Conservation (phyloP, 495 filamentous ascomycete genomes). For the Staphylotrichum tortipilum region DNA sequence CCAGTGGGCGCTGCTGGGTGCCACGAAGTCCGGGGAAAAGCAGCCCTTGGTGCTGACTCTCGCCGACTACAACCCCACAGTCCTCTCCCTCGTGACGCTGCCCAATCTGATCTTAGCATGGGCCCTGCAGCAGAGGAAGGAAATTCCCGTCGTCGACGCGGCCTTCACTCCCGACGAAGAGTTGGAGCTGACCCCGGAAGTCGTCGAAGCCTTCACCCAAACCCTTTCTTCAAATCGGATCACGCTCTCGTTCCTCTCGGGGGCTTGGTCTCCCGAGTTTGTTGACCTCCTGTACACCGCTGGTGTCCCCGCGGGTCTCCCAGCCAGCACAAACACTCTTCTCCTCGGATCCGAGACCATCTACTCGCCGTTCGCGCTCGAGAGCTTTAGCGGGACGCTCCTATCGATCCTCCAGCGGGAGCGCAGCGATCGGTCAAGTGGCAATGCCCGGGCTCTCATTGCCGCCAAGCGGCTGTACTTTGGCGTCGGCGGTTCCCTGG, state of each 20-base stretch:
- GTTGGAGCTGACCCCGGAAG: constrained; percentile 59
- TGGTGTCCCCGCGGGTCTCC: constrained; percentile 11
- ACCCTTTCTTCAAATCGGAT: constrained; percentile 51
- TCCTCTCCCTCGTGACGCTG: constrained; percentile 77
- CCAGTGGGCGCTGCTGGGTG: constrained; percentile 51
- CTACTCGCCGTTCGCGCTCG: constrained; percentile 71
- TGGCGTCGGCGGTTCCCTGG: constrained; percentile 86
- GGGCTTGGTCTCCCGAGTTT: constrained; percentile 70
- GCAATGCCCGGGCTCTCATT: constrained; percentile 57
- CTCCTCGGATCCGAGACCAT: constrained; percentile 91
- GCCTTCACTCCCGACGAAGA: constrained; percentile 51
- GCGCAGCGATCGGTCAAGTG: constrained; percentile 28
- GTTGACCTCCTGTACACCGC: constrained; percentile 43
- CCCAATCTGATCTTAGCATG: constrained; percentile 83
- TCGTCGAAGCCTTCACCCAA: constrained; percentile 53
- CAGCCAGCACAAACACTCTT: constrained; percentile 31
- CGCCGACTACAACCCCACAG: constrained; percentile 82
- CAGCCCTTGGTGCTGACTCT: constrained; percentile 54
- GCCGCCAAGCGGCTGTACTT: constrained; percentile 94
- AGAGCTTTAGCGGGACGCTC: constrained; percentile 65
- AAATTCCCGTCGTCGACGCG: constrained; percentile 26
- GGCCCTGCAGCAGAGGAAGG: constrained; percentile 41
- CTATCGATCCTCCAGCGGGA: constrained; percentile 52
- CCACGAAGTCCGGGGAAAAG: constrained; percentile 17
- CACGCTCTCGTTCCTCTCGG: constrained; percentile 65